Evolutionary conservation across 192 early-diverging fungal genomes (phyloP), one percentile per base, ranked within the genome.

Genomic region (Thoreauomyces humboldtii): DNA sequence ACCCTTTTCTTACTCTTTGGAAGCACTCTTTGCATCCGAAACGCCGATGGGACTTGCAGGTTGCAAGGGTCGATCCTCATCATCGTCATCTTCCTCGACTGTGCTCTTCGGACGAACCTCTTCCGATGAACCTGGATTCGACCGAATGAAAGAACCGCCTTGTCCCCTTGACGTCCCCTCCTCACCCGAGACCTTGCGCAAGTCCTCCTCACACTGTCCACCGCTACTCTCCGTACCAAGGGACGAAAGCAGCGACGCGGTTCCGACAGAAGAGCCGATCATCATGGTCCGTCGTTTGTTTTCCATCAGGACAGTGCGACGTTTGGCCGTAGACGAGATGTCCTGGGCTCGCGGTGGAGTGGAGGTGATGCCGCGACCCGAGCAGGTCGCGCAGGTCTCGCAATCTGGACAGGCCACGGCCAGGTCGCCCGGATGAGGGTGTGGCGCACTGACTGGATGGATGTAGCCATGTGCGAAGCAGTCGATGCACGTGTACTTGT

Each of bases 381-480:
- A n/a, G 48, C 61, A 63, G 4, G 44, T 50, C 0, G 44, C 17
- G 35, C 61, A 63, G 12, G 28, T 37, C 9, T 21, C 25, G 21
- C 61, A 51, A 19, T 48, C n/a, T 21, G 35, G 19, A 42, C 59
- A 60, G 27, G 38, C 38, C 14, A 11, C 24, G 15, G 38, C 36
- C 1, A 17, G 17, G 14, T 14, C 29, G 0, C 29, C 55, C 15
- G 15, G 9, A 2, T 57, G 55, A 1, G 27, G 27, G 27, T 9
- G 9, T 41, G 55, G 17, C 0, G 22, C 15, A 17, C 29, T n/a
- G 19, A 21, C n/a, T 9, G 59, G 29, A 4, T 60, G 59, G 41
- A 19, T 37, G 4, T 45, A 60, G 11, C 61, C 61, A 24, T 50
- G 46, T 19, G 61, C 61, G 29, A 52, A 46, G 7, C 61, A 63